Percentiles rank a stretch among this genome's conserved stretches.
These are phyloP conservation scores for Aspergillus sergii DNA, from an alignment of 2,329 filamentous ascomycete genomes.

Conservation along the genomic window DNA sequence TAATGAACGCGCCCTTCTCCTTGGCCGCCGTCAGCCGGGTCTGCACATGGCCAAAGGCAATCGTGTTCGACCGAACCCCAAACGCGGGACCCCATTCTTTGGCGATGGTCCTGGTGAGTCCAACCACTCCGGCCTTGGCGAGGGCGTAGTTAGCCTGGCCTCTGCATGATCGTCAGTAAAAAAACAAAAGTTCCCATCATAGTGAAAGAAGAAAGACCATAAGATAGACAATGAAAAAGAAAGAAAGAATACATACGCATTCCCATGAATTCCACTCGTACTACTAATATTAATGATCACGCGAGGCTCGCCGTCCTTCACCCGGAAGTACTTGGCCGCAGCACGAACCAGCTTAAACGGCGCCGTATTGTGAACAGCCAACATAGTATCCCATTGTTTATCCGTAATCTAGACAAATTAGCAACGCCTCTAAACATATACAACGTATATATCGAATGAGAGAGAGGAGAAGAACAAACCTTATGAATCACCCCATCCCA, in stretches of 20 bases:
- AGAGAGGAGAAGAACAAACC: slow-evolving; percentile 35
- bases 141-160: slow-evolving; percentile 89
- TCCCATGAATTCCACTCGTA: slow-evolving; percentile 81
- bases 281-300: slow-evolving; percentile 82
- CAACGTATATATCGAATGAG: not conserved
- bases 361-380: slow-evolving; percentile 79
- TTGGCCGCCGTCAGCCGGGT: slow-evolving; percentile 82
- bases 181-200: not conserved
- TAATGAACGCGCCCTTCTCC: slow-evolving; percentile 79
- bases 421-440: not conserved
- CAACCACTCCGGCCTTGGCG: slow-evolving; percentile 80
- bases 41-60: slow-evolving; percentile 80
- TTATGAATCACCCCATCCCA: slow-evolving; percentile 95
- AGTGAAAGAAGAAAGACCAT: not conserved
- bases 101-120: slow-evolving; percentile 84
- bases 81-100: slow-evolving; percentile 89
- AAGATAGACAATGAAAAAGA: not conserved
- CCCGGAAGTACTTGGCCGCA: slow-evolving; percentile 83
- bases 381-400: slow-evolving; percentile 88
- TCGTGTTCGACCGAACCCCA: slow-evolving; percentile 78
- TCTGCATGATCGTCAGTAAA: slow-evolving; percentile 20
- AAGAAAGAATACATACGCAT: slow-evolving; percentile 54
- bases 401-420: slow-evolving; percentile 65
- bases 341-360: slow-evolving; percentile 82
- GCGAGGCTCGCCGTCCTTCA: slow-evolving; percentile 77